Evolutionary conservation across 2,329 filamentous ascomycete species (phyloP), one percentile per base, ranked within the genome.

Genomic region (Saccharata proteae): DNA sequence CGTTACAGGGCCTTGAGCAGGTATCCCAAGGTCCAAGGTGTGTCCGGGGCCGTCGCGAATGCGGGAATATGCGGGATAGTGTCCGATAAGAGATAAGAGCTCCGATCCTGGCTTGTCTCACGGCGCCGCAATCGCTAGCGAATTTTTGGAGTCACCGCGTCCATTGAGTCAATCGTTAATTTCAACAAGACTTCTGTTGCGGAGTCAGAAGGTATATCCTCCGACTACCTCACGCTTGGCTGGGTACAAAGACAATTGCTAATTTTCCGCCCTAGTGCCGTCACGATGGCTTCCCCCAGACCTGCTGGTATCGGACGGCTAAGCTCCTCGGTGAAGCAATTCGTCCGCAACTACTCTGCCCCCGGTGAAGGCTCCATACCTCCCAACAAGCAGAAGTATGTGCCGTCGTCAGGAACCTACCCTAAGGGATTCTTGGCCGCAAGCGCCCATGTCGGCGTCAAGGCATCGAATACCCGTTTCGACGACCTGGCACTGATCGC

Each of bases 401-500:
- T 96, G 30, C 86, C 90, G 6, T 77, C 73, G 1, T 72, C 69
- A 24, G 90, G 88, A 40, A 83, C 75, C 13, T 96, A 96, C 49
- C 90, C 90, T 4, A 76, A 81, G 54, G 90, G 88, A 26, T 98
- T 96, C 66, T 64, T 73, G 26, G 84, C 81, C 17, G 84, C 84
- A 9, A 88, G 83, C 40, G 81, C 83, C 30, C 77, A 93, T 50
- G 88, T 93, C 22, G 88, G 90, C 32, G 85, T 98, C 45, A 98
- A 98, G 64, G 74, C 85, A 10, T 77, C 77, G 42, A 96, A 96
- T 61, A 93, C 81, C 30, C 80, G 74, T 40, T 86, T 86, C 57
- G 85, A 88, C 18, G 90, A 98, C 54, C 71, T 98, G 29, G 84
- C 86, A 20, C 69, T 98, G 43, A 71, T 98, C 41, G 77, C 79